Evolutionary conservation across 805 yeast species (phyloP).

Genomic region (Wickerhamomyces subpelliculosus): DNA sequence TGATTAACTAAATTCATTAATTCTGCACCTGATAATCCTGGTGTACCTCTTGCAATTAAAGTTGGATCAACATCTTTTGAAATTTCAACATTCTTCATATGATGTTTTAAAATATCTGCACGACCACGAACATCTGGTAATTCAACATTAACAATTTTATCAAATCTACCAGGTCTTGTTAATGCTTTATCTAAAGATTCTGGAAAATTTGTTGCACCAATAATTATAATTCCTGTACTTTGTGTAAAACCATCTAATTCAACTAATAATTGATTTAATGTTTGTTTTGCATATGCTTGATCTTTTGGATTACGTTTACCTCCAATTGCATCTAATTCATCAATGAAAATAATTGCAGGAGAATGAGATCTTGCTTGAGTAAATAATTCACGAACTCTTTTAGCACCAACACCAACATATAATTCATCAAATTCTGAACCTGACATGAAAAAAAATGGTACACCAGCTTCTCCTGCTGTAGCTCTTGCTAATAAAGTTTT

Average conservation of each 20-base stretch:
- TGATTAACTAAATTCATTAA: conserved; percentile 92
- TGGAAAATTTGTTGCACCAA: conserved; percentile 98
- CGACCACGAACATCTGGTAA: conserved; percentile 98
- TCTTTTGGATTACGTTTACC: conserved; percentile 96
- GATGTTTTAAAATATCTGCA: conserved; percentile 83
- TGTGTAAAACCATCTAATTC: conserved; percentile 95
- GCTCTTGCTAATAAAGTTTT: conserved; percentile 95
- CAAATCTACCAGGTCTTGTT: conserved; percentile 97
- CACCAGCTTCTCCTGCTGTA: conserved; percentile 99
- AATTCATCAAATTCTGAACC: conserved; percentile 98
- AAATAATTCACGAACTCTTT: conserved; percentile 91
- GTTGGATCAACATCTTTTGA: conserved; percentile 82
- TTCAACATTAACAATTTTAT: conserved; percentile 90
- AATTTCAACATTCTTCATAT: conserved; percentile 84
- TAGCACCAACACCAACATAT: conserved; percentile 99
- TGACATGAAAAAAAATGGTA: conserved; percentile 96
- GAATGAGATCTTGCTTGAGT: conserved; percentile 90
- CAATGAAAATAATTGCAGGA: conserved; percentile 95
- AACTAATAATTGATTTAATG: conserved; percentile 89
- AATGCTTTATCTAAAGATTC: conserved; percentile 94
- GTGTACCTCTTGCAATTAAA: conserved; percentile 92
- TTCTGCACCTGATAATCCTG: conserved; percentile 98
- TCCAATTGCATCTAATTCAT: conserved; percentile 98
- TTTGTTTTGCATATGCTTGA: conserved; percentile 97
- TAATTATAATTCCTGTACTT: conserved; percentile 86